Evolutionary conservation across 805 yeast genomes (phyloP), one percentile per base, ranked within the genome.

Genomic region (Pichia phayaonensis): DNA sequence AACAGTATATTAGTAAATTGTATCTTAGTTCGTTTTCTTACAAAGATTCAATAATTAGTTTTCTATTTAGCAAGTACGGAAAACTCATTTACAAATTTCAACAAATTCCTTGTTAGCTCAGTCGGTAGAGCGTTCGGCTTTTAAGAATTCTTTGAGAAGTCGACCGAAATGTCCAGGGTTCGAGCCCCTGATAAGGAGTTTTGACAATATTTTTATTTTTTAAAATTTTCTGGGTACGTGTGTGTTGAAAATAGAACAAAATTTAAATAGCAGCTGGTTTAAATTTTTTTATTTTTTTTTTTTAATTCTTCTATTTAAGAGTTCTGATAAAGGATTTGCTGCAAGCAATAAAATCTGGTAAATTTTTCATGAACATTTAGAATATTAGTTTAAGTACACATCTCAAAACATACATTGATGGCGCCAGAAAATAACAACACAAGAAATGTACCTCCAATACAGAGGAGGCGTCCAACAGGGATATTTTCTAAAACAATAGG

Each of bases 81-180:
- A n/a, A n/a, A n/a, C n/a, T n/a, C n/a, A n/a, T n/a, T n/a, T n/a
- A n/a, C n/a, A n/a, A n/a, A n/a, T n/a, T n/a, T 26, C 29, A 26
- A 26, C 12, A 26, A 43, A 46, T 38, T 50, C 53, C 55, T 44
- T 60, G 67, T 69, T 77, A 77, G 82, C 81, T 77, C 81, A 76
- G 81, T 77, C 76, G 82, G 81, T 77, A 75, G 81, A 77, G 81
- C 81, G 80, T 76, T 76, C 80, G 81, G 80, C 82, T 77, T 76
- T 75, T 75, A 76, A 63, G 73, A 63, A 56, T 54, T 51, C 52
- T 27, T 56, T 52, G 57, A 57, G 54, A 61, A 66, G 70, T 63
- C 66, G 65, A 73, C 77, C 77, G 76, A 75, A 75, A 74, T 72
- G 79, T 74, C 79, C 77, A 72, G 79, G 79, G 79, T 74, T 74